Percentiles rank a stretch among this genome's conserved stretches.
Conservation (phyloP, 2,329 filamentous ascomycete species). For the Pseudocercospora eumusae region DNA sequence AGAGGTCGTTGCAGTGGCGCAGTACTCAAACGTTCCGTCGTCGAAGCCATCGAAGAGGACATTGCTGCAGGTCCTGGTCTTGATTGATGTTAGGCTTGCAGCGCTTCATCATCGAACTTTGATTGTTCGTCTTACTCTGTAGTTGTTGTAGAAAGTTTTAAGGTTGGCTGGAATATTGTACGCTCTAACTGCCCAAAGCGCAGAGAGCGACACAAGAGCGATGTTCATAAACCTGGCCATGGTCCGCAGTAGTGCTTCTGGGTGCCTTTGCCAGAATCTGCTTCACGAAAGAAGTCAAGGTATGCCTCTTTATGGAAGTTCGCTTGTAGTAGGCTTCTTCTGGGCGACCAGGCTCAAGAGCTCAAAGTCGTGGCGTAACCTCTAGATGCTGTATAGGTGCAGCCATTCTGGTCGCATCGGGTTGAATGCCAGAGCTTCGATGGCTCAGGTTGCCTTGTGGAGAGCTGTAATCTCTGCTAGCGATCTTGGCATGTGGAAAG, state of each 20-base stretch:
- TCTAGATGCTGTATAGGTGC: too few relatives aligned
- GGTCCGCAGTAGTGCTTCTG: not conserved
- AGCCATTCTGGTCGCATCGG: not conserved
- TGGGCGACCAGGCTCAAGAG: too few relatives aligned
- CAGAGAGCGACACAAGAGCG: not conserved
- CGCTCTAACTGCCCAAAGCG: not conserved
- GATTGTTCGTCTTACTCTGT: not conserved
- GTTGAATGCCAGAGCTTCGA: not conserved
- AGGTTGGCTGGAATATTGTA: slow-evolving; percentile 7
- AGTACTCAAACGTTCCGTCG: slow-evolving; percentile 10
- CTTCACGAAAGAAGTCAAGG: too few relatives aligned
- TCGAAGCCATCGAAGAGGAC: slow-evolving; percentile 8
- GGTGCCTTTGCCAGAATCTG: too few relatives aligned
- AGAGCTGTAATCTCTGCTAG: not conserved
- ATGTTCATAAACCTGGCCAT: not conserved
- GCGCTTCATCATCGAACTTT: not conserved
- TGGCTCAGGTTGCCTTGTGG: not conserved
- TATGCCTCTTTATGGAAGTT: too few relatives aligned
- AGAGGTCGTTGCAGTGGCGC: not conserved
- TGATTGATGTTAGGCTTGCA: not conserved
- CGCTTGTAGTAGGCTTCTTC: too few relatives aligned
- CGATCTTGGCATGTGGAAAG: not conserved
- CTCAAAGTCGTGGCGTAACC: too few relatives aligned
- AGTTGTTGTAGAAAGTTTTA: slow-evolving; percentile 6
- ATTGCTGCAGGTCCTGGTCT: slow-evolving; percentile 5